Conservation (phyloP, 345 rosid genomes). For the Mercurialis annua region DNA sequence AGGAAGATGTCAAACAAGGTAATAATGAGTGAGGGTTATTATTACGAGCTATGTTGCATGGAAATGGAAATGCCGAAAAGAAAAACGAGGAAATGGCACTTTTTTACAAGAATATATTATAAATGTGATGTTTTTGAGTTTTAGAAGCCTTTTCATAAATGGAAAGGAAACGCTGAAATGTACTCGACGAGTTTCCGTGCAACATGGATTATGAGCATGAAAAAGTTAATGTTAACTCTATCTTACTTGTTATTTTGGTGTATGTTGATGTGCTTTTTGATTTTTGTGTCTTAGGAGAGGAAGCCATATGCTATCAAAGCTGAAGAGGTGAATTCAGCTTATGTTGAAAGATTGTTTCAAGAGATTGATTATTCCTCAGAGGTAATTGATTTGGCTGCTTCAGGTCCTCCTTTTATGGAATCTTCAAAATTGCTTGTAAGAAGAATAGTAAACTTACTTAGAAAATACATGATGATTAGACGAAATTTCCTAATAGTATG, state of each 20-base stretch:
- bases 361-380: constrained; percentile 22
- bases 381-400: constrained; percentile 26
- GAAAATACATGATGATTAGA: not conserved
- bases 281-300: constrained; percentile 44
- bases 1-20: constrained; percentile 66
- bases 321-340: constrained; percentile 27
- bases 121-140: no score
- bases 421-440: not conserved
- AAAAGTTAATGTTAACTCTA: not conserved
- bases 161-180: no score
- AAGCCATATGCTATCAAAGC: constrained; percentile 45
- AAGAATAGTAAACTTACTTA: not conserved
- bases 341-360: constrained; percentile 23
- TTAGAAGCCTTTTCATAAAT: no score
- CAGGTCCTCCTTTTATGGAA: not conserved
- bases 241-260: not conserved
- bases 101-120: no score
- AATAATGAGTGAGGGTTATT: no score
- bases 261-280: not conserved
- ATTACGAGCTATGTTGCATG: no score
- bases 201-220: not conserved
- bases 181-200: no score
- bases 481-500: not conserved
- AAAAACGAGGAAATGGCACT: no score
- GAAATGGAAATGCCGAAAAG: no score